Conservation (phyloP, 2,329 filamentous ascomycete genomes). For the Hymenoscyphus albidus region DNA sequence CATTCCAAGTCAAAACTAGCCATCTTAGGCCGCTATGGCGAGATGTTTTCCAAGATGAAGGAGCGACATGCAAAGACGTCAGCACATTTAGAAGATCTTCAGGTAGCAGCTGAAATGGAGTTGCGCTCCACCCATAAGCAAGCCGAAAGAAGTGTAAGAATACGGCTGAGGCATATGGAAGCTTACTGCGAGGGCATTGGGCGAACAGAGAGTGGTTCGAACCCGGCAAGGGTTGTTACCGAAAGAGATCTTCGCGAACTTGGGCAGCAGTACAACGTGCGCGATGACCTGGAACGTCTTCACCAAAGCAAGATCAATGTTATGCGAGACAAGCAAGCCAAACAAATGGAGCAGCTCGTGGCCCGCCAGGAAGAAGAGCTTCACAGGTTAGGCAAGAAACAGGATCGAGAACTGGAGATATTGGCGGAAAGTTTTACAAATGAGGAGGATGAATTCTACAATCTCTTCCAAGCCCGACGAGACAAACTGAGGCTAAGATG, state of each 20-base stretch:
- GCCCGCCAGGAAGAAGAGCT: conserved; percentile 52
- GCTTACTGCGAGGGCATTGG: conserved; percentile 58
- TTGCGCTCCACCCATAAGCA: conserved; percentile 51
- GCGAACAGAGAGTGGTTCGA: conserved; percentile 36
- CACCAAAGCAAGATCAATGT: conserved; percentile 61
- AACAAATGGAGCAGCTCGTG: conserved; percentile 56
- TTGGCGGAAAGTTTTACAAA: conserved; percentile 45
- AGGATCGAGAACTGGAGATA: conserved; percentile 46
- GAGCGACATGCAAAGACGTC: conserved; percentile 52
- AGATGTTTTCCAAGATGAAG: conserved; percentile 49
- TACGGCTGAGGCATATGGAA: conserved; percentile 62
- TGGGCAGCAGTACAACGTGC: conserved; percentile 56
- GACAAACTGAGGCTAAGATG: conserved; percentile 47
- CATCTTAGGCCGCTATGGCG: conserved; percentile 45
- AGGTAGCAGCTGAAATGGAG: conserved; percentile 61
- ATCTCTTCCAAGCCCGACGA: conserved; percentile 45
- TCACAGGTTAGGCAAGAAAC: conserved; percentile 43
- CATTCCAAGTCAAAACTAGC: conserved; percentile 47
- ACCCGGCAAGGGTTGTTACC: conserved; percentile 53
- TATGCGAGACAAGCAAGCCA: conserved; percentile 60
- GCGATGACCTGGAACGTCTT: conserved; percentile 55
- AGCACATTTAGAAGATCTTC: conserved; percentile 55
- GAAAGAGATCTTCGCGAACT: conserved; percentile 57
- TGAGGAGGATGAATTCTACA: conserved; percentile 48
- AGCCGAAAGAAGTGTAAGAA: conserved; percentile 52